Evolutionary conservation across 2,329 filamentous ascomycete species (phyloP), one percentile per base, ranked within the genome.

Genomic region (Xylariaceae sp.): DNA sequence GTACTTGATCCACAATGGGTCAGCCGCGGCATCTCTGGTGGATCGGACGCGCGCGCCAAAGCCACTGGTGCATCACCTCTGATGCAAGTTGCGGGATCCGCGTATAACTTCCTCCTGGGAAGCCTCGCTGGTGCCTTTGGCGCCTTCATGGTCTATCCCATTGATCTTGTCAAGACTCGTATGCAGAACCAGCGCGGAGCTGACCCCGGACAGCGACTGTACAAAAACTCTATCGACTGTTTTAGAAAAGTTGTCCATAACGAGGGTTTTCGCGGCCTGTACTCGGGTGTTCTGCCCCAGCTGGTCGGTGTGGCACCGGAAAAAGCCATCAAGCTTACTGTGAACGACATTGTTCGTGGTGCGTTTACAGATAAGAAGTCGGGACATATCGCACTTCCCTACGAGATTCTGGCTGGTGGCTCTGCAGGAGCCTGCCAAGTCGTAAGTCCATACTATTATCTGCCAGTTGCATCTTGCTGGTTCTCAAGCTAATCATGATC

Each of bases 141-240:
- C 73, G 94, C 94, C 10, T 97, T 99, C 74, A 97, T 99, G 91
- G 94, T 99, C 56, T 99, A 99, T 74, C 94, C 94, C 23, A 97
- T 99, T 72, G 94, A 99, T 78, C 79, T 99, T 62, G 94, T 99
- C 74, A 99, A 99, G 84, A 99, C 94, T 1, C 87, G 94, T 62
- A 89, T 99, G 87, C 94, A 99, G 77, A 99, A 99, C 78, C 94
- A 99, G 80, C 86, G 94, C 66, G 86, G 85, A 55, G 85, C 84
- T 3, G 85, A 88, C 54, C 90, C 92, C 0, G 94, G 94, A 59
- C 88, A 96, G 74, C 81, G 89, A 62, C 77, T 97, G 62, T 99
- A 99, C 79, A 96, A 96, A 77, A 99, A 99, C 81, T 97, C 93
- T 51, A 77, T 96, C 64, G 94, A 99, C 76, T 99, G 94, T 74